Evolutionary conservation across 179 eudicot genomes (phyloP), one percentile per base, ranked within the genome.

Genomic region (Heliamphora pulchella): DNA sequence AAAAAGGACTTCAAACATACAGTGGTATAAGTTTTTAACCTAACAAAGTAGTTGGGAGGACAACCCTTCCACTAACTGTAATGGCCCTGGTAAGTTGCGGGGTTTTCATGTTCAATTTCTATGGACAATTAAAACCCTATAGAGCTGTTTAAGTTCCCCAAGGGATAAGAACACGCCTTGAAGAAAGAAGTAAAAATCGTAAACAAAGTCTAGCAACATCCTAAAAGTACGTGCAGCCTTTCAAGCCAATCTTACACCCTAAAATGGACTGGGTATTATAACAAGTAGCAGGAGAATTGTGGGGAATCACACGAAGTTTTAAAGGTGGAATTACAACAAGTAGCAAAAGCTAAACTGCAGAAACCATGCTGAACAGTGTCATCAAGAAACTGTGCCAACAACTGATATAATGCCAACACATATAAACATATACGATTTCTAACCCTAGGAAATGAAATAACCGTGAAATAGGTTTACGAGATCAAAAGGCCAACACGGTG

Each of bases 381-480:
- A 68, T 18, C 15, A 41, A 66, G 6, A 41, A 0, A 2, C 14
- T 8, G 47, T 15, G 5, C 15, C 4, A 66, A 41, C 15, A 66
- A 66, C 11, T 22, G 68, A 63, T 22, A 63, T 66, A 63, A 63
- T 18, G 39, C 8, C 41, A 8, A 10, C 8, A 55, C 17, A 39
- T 15, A 39, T 13, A 39, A n/a, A 39, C 3, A 11, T 3, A 9
- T 48, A 48, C 5, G 4, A 62, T 17, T 47, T 8, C 15, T 17
- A 22, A 46, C 75, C 81, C 58, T 46, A 55, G 22, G 13, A 46
- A 79, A 79, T 15, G 69, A 72, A 79, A 71, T 20, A 3, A 44
- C 10, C 8, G n/a, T 3, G 13, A 0, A 47, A 8, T 18, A 2
- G 43, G 59, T 18, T 67, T 57, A 64, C 13, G 39, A 20, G 20